A percentile compares a stretch with the other conserved stretches of the same genome.
Evolutionary conservation across 768 basidiomycete genomes (phyloP).

Genomic region (Amanita molliuscula): DNA sequence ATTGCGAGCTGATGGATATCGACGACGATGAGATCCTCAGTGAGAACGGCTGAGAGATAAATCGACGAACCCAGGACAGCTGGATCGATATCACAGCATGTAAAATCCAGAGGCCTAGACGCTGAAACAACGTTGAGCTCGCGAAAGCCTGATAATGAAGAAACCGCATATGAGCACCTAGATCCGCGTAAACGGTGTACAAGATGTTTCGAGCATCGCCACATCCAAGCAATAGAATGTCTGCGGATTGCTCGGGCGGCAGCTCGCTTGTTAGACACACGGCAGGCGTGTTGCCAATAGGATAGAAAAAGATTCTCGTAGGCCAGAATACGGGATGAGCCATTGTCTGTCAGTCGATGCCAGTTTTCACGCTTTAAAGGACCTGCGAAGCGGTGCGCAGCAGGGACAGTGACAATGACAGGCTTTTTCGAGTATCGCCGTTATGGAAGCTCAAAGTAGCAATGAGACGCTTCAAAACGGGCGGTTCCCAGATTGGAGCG

Average conservation of each 20-base stretch:
- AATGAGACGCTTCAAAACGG: no score
- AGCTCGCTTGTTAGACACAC: slow-evolving; percentile 30
- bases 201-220: slow-evolving; percentile 39
- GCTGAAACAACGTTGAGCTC: background rate
- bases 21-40: background rate
- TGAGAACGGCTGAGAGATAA: background rate
- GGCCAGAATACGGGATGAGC: slow-evolving; percentile 27
- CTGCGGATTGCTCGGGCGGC: slow-evolving; percentile 27
- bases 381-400: no score
- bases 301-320: slow-evolving; percentile 33
- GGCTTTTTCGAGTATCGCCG: no score
- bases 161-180: slow-evolving; percentile 10
- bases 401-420: background rate
- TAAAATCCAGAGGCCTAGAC: slow-evolving; percentile 1
- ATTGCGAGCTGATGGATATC: slow-evolving; percentile 35
- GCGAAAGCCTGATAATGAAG: background rate
- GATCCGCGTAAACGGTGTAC: slow-evolving; percentile 25
- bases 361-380: background rate
- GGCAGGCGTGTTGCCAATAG: slow-evolving; percentile 40
- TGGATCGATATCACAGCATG: background rate
- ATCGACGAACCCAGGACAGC: background rate
- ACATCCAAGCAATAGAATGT: slow-evolving; percentile 34
- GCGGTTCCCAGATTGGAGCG: no score
- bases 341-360: slow-evolving; percentile 16
- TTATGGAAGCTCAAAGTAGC: no score